Conservation (phyloP, 2,329 filamentous ascomycete species). For the Tolypocladium cylindrosporum region DNA sequence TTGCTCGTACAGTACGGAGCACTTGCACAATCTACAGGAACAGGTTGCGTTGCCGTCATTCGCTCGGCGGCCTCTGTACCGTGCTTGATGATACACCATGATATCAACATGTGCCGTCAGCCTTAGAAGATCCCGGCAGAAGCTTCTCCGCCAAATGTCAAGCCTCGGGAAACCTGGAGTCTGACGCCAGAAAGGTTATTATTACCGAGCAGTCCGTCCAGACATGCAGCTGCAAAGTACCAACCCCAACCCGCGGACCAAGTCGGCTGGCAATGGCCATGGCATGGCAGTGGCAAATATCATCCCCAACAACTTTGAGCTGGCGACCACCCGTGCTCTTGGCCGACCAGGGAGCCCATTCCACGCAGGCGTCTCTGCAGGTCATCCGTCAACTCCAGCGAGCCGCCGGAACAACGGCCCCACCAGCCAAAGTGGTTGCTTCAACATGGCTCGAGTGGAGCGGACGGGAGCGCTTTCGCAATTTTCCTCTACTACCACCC, state of each 20-base stretch:
- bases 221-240: too few species aligned
- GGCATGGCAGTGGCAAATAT: too few species aligned
- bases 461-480: not conserved
- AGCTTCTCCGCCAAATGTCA: too few species aligned
- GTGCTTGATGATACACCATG: not conserved
- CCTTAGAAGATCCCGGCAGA: too few species aligned
- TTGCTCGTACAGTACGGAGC: too few species aligned
- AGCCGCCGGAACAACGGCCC: not conserved
- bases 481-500: not conserved
- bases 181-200: too few species aligned
- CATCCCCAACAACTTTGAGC: not conserved
- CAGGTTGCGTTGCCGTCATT: not conserved
- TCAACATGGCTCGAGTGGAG: not conserved
- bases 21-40: not conserved
- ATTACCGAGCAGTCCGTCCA: too few species aligned
- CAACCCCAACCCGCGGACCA: too few species aligned
- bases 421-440: not conserved
- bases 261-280: too few species aligned
- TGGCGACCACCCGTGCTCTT: not conserved
- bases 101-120: not conserved
- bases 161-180: too few species aligned
- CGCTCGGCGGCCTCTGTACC: not conserved
- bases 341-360: not conserved
- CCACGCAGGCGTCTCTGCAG: not conserved
- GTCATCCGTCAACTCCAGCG: not conserved